These are phyloP conservation scores for Pseudocercospora eumusae DNA, from an alignment of 2,329 filamentous ascomycete genomes.

Conservation along the genomic window DNA sequence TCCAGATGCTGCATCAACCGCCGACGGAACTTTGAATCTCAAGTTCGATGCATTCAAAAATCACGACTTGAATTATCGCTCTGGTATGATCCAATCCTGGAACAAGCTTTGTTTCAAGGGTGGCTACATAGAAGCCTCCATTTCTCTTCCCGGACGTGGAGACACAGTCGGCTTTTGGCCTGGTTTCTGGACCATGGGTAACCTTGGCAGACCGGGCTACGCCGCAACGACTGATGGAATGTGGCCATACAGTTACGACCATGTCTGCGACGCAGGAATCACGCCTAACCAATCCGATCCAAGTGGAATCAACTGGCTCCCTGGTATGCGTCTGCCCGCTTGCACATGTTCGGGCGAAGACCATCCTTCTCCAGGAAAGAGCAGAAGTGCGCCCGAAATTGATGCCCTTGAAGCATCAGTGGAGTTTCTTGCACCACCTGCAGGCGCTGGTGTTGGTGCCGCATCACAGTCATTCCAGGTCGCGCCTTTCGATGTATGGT, in stretches of 20 bases:
- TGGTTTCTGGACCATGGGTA: constrained; percentile 75
- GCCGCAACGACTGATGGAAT: constrained; percentile 69
- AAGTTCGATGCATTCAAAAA: constrained; percentile 66
- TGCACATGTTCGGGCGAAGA: constrained; percentile 66
- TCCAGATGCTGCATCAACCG: constrained; percentile 48
- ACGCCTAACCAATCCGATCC: constrained; percentile 70
- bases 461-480: constrained; percentile 67
- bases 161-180: constrained; percentile 72
- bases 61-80: constrained; percentile 57
- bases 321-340: constrained; percentile 69
- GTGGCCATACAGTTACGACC: constrained; percentile 73
- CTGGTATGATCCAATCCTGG: constrained; percentile 57
- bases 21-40: constrained; percentile 51
- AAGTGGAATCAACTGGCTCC: constrained; percentile 66
- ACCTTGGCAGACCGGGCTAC: constrained; percentile 69
- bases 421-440: constrained; percentile 51
- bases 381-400: constrained; percentile 69
- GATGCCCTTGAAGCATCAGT: constrained; percentile 71
- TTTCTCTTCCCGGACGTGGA: constrained; percentile 67
- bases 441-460: constrained; percentile 54
- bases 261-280: constrained; percentile 69
- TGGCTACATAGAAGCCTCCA: constrained; percentile 67
- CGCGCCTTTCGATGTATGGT: constrained; percentile 71
- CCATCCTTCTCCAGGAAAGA: constrained; percentile 65
- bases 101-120: constrained; percentile 65